Percentiles rank a stretch among this genome's conserved stretches.
These are phyloP conservation scores for Potentilla sterilis DNA, from an alignment of 306 rosid genomes.

Conservation along the genomic window DNA sequence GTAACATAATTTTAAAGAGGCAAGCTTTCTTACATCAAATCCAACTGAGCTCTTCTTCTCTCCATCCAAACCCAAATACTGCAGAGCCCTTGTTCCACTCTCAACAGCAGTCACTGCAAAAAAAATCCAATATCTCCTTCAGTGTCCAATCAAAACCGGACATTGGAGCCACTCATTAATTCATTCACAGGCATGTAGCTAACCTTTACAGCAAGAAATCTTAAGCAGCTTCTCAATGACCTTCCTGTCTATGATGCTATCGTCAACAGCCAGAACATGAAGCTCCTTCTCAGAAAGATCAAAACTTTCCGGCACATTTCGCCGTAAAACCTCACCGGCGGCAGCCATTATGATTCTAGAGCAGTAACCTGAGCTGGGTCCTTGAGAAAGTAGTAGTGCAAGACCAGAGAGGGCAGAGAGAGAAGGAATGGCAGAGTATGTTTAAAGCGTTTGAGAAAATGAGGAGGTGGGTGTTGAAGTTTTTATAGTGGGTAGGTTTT, in stretches of 20 bases:
- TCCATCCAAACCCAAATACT: slow-evolving; percentile 86
- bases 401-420: neutral
- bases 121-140: neutral
- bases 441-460: neutral
- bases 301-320: slow-evolving; percentile 32
- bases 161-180: neutral
- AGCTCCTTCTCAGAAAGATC: slow-evolving; percentile 41
- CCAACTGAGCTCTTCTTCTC: slow-evolving; percentile 51
- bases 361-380: neutral
- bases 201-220: slow-evolving; percentile 85
- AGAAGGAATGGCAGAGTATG: neutral
- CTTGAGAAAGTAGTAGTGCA: neutral
- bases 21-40: slow-evolving; percentile 55
- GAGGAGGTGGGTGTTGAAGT: neutral
- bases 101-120: slow-evolving; percentile 87
- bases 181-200: neutral
- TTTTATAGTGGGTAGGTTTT: slow-evolving; percentile 23
- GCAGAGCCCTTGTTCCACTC: slow-evolving; percentile 89
- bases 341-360: slow-evolving; percentile 37
- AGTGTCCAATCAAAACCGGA: neutral
- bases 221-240: slow-evolving; percentile 78
- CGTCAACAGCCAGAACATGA: slow-evolving; percentile 94
- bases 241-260: slow-evolving; percentile 74
- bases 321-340: slow-evolving; percentile 40
- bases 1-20: neutral